Percentiles rank a stretch among this genome's conserved stretches.
Conservation (phyloP, 2,329 filamentous ascomycete genomes). For the Beauveria pseudobassiana region DNA sequence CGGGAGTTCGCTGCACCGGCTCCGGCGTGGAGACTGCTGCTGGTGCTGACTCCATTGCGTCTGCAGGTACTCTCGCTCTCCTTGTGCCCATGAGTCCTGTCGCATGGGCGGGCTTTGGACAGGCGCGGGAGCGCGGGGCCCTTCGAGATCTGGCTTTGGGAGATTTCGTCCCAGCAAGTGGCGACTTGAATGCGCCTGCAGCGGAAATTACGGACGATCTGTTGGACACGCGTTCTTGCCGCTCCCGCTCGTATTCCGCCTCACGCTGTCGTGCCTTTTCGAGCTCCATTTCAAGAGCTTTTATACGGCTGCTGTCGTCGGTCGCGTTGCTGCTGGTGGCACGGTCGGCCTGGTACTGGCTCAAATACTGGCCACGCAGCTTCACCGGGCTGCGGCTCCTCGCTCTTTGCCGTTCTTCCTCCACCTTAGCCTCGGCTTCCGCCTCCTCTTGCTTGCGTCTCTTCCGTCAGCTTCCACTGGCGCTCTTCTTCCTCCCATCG, state of each 20-base stretch:
- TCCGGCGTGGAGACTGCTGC: slow-evolving; percentile 24
- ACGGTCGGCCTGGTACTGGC: slow-evolving; percentile 75
- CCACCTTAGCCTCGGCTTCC: slow-evolving; percentile 60
- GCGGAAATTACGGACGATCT: neutral
- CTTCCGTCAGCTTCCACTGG: slow-evolving; percentile 71
- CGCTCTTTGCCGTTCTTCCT: slow-evolving; percentile 57
- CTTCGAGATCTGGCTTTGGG: slow-evolving; percentile 34
- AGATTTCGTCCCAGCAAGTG: slow-evolving; percentile 2
- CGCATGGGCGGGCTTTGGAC: slow-evolving; percentile 39
- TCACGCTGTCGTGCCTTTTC: slow-evolving; percentile 56
- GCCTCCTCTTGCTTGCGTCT: slow-evolving; percentile 63
- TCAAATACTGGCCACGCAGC: slow-evolving; percentile 75
- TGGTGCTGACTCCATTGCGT: slow-evolving; percentile 43
- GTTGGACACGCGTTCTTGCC: slow-evolving; percentile 39
- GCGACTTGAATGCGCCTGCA: neutral
- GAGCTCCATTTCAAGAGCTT: slow-evolving; percentile 69
- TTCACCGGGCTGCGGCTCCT: slow-evolving; percentile 58
- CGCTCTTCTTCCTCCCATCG: slow-evolving; percentile 71
- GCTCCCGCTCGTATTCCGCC: slow-evolving; percentile 52
- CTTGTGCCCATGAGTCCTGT: slow-evolving; percentile 55
- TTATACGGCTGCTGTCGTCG: slow-evolving; percentile 57
- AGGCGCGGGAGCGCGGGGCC: slow-evolving; percentile 22
- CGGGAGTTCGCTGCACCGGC: slow-evolving; percentile 16
- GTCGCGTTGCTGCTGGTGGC: slow-evolving; percentile 29
- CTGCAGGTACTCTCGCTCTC: slow-evolving; percentile 57